These are phyloP conservation scores for Nemania abortiva DNA, from an alignment of 2,329 filamentous ascomycete species.

Conservation along the genomic window DNA sequence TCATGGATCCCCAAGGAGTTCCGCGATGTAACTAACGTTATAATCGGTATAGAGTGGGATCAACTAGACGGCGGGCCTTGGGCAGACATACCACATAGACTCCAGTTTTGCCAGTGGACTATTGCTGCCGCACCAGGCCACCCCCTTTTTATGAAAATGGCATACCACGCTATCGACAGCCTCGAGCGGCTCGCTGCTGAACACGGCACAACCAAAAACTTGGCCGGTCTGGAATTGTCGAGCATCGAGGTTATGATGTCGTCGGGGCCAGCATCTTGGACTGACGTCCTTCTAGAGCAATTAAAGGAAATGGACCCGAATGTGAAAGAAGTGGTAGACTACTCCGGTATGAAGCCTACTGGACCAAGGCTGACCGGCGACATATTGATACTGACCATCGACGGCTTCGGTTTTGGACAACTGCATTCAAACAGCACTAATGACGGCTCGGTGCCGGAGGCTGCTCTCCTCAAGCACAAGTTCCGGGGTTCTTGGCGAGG, in stretches of 20 bases:
- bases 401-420: constrained; percentile 50
- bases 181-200: constrained; percentile 39
- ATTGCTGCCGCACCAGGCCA: constrained; percentile 52
- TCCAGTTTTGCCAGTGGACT: constrained; percentile 55
- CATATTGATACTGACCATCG: constrained; percentile 46
- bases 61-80: constrained; percentile 45
- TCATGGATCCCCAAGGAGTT: constrained; percentile 74
- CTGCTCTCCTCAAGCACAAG: constrained; percentile 47
- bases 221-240: constrained; percentile 36
- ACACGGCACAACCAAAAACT: constrained; percentile 18
- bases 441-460: constrained; percentile 45
- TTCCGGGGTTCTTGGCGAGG: constrained; percentile 45
- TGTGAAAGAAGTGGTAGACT: constrained; percentile 33
- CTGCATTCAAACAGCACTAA: constrained; percentile 47
- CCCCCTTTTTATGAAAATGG: constrained; percentile 49
- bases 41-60: constrained; percentile 53
- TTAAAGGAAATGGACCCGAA: constrained; percentile 43
- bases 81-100: constrained; percentile 48
- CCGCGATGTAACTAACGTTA: constrained; percentile 43
- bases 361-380: constrained; percentile 36
- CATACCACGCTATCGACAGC: constrained; percentile 41
- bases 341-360: constrained; percentile 33
- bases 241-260: constrained; percentile 51
- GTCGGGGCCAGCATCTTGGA: constrained; percentile 52
- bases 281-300: constrained; percentile 50